Evolutionary conservation across 495 filamentous ascomycete genomes (phyloP).

Genomic region (Lasiosphaeris hirsuta): DNA sequence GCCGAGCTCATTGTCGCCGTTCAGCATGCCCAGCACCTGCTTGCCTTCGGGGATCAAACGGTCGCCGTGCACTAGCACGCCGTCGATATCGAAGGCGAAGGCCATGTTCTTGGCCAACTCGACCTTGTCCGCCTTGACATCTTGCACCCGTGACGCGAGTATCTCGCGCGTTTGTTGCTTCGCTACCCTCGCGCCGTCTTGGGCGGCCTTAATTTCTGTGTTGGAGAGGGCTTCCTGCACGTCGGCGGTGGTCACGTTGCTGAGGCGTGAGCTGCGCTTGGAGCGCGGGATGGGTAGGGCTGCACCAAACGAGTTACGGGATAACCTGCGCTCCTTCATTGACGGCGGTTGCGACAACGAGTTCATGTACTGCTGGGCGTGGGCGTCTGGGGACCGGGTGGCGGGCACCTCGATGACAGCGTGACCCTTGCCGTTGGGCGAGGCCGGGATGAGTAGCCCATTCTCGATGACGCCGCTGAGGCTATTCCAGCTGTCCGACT

Average conservation of each 20-base stretch:
- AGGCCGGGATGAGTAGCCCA: conserved; percentile 20
- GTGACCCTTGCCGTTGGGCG: conserved; percentile 15
- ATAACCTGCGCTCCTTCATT: conserved; percentile 61
- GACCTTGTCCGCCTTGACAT: conserved; percentile 66
- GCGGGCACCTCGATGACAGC: conserved; percentile 70
- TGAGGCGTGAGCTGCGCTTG: conserved; percentile 65
- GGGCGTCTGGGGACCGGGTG: conserved; percentile 63
- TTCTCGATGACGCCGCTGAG: conserved; percentile 15
- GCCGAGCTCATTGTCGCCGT: conserved; percentile 64
- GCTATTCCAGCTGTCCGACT: conserved; percentile 18
- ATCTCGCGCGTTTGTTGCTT: conserved; percentile 62
- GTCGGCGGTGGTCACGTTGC: conserved; percentile 43
- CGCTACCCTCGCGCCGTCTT: conserved; percentile 42
- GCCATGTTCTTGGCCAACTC: conserved; percentile 62
- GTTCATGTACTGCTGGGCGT: conserved; percentile 71
- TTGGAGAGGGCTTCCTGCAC: conserved; percentile 34
- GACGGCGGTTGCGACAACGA: conserved; percentile 65
- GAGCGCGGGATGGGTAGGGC: conserved; percentile 73
- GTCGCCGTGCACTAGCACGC: conserved; percentile 63
- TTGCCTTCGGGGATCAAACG: conserved; percentile 58
- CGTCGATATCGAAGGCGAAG: conserved; percentile 66
- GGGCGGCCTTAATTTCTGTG: no score
- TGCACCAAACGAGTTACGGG: conserved; percentile 76
- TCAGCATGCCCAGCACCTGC: conserved; percentile 59
- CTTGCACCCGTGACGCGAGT: conserved; percentile 69